Evolutionary conservation across 257 asterid species (phyloP), one percentile per base, ranked within the genome.

Genomic region (Misopates orontium): DNA sequence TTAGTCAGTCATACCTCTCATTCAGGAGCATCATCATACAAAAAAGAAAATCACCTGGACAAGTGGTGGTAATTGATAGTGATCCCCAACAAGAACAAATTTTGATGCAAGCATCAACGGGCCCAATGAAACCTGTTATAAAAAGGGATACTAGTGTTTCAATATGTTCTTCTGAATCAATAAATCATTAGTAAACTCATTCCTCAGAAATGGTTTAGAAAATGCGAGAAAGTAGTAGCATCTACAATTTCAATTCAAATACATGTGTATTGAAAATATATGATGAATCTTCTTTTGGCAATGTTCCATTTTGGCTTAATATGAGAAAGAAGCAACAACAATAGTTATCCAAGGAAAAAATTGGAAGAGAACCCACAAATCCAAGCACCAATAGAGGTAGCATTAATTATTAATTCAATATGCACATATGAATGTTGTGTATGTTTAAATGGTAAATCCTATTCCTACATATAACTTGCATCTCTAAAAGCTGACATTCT

Each of bases 41-140:
- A 54, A 41, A 63, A 62, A 67, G 62, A 69, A 19, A 71, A 48
- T 72, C 53, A 93, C 99, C 96, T 90, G 99, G 64, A 93, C 97
- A 68, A 93, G 95, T 68, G 99, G 99, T 17, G 99, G 99, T 69
- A 93, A 78, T 74, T 93, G 99, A 80, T 93, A 93, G 79, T 93
- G 95, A 86, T 93, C 99, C 66, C 99, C 99, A 53, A 93, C 99
- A 14, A 93, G 97, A 71, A 93, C 97, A 80, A 93, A 93, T 71
- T 82, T 90, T 60, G 96, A 90, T 14, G 97, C 90, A 55, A 88
- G 72, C 83, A 84, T 84, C 76, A 93, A 81, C 16, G 97, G 97
- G 55, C 99, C 99, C 85, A 90, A 77, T 18, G 95, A 85, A 22
- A 90, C 97, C 99, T 93, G 86, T 69, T 59, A 71, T 53, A 51